Percentiles rank a stretch among this genome's conserved stretches.
These are phyloP conservation scores for Aphanocladium album DNA, from an alignment of 2,329 filamentous ascomycete genomes.

Conservation along the genomic window DNA sequence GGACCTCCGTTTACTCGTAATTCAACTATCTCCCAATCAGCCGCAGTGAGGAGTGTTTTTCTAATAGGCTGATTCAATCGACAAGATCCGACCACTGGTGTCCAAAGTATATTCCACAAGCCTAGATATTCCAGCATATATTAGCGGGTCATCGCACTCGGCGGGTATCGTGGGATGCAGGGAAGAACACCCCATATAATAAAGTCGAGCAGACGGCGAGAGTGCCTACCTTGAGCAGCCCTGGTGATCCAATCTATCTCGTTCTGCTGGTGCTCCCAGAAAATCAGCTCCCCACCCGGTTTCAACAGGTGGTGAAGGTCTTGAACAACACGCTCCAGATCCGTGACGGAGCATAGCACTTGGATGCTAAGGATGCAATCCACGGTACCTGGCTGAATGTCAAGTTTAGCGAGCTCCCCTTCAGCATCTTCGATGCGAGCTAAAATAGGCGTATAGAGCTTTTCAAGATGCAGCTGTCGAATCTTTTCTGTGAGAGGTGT, in stretches of 20 bases:
- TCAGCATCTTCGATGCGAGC: constrained; percentile 34
- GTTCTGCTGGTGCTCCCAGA: constrained; percentile 37
- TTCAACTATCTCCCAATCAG: constrained; percentile 7
- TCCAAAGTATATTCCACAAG: constrained; percentile 3
- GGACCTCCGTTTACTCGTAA: neutral
- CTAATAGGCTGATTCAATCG: constrained; percentile 2
- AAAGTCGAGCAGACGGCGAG: neutral
- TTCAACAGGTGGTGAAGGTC: constrained; percentile 35
- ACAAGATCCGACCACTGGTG: neutral
- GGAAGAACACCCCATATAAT: no score
- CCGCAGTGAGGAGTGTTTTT: neutral
- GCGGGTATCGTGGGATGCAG: neutral
- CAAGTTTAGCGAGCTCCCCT: constrained; percentile 27
- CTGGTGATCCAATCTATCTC: constrained; percentile 22
- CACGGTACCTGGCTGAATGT: constrained; percentile 29
- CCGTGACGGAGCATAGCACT: constrained; percentile 34
- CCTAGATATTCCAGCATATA: neutral
- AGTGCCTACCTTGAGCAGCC: constrained; percentile 24
- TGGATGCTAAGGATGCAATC: constrained; percentile 38
- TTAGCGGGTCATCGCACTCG: neutral
- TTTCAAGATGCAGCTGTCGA: constrained; percentile 22
- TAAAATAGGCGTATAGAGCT: constrained; percentile 33
- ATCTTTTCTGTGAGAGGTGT: constrained; percentile 26
- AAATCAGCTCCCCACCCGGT: constrained; percentile 40
- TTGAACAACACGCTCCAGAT: constrained; percentile 22